Evolutionary conservation across 1,284 basidiomycete species (phyloP), one percentile per base, ranked within the genome.

Genomic region (Cryptococcus sp.): DNA sequence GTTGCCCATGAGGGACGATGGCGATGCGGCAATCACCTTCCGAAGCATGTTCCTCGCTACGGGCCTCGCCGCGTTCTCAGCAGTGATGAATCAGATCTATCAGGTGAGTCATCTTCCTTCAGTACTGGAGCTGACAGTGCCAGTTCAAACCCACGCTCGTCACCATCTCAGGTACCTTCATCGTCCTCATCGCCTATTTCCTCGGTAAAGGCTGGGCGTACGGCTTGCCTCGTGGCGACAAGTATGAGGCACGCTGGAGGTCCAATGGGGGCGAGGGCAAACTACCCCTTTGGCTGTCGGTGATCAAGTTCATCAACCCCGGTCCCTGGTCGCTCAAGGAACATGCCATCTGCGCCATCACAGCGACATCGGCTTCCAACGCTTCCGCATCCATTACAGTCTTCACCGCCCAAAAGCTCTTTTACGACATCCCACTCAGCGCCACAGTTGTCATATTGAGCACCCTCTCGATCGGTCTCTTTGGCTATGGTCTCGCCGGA

Each of bases 391-490:
- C 83, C 1, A 83, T 87, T 16, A 75, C 77, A 52, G 86, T 86
- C 63, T 86, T 87, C 62, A 83, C 85, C 0, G 85, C 85, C 0
- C 85, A 86, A 61, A 56, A 81, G 72, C 53, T 45, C 40, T 87
- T 84, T 69, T 87, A 86, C 68, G 77, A 83, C 58, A 83, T 83
- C 6, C 75, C 84, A 40, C 82, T 85, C 5, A 76, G 80, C 48
- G 82, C 83, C 0, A 78, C 81, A 0, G 87, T 85, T 0, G 86
- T 85, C 3, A 77, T 87, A 20, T 22, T 20, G 17, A 83, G 84
- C 0, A 86, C 84, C 0, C 84, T 87, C 70, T 86, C 85, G 0
- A 86, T 86, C 1, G 83, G 83, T 1, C 82, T 84, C 61, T 86
- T 87, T 66, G 86, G 86, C 76, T 87, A 86, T 64, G 85, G 85